These are phyloP conservation scores for Mrakiaceae sp. DNA, from an alignment of 1,284 basidiomycete species.

Conservation along the genomic window DNA sequence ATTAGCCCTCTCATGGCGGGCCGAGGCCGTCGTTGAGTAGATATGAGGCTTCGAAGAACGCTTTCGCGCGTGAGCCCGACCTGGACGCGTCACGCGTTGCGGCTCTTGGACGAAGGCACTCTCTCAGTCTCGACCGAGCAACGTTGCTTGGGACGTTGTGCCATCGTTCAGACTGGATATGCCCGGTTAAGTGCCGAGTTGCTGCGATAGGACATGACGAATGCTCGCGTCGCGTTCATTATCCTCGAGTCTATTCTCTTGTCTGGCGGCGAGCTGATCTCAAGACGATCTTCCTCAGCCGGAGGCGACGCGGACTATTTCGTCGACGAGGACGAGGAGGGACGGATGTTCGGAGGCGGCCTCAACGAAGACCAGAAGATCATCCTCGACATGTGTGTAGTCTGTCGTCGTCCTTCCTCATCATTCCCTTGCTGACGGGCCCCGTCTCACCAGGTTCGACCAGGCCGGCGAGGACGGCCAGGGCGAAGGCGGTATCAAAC, in stretches of 20 bases:
- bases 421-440: slow-evolving; percentile 21
- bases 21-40: too few species aligned
- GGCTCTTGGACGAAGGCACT: neutral
- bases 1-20: too few species aligned
- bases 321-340: slow-evolving; percentile 79
- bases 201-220: too few species aligned
- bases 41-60: too few species aligned
- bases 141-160: too few species aligned
- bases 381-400: slow-evolving; percentile 40
- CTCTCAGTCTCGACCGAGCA: neutral
- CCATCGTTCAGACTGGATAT: too few species aligned
- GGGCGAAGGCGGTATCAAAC: slow-evolving; percentile 47
- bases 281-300: slow-evolving; percentile 25
- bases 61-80: too few species aligned
- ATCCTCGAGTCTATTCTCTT: too few species aligned
- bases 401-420: slow-evolving; percentile 38
- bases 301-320: slow-evolving; percentile 81
- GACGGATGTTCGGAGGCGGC: slow-evolving; percentile 85
- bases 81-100: too few species aligned
- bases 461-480: slow-evolving; percentile 14
- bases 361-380: slow-evolving; percentile 81
- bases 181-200: too few species aligned
- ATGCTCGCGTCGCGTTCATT: too few species aligned
- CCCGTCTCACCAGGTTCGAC: slow-evolving; percentile 15
- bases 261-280: too few species aligned